Base-by-base conservation (phyloP, 2,329 filamentous ascomycete species). In the Pyricularia sp. region DNA sequence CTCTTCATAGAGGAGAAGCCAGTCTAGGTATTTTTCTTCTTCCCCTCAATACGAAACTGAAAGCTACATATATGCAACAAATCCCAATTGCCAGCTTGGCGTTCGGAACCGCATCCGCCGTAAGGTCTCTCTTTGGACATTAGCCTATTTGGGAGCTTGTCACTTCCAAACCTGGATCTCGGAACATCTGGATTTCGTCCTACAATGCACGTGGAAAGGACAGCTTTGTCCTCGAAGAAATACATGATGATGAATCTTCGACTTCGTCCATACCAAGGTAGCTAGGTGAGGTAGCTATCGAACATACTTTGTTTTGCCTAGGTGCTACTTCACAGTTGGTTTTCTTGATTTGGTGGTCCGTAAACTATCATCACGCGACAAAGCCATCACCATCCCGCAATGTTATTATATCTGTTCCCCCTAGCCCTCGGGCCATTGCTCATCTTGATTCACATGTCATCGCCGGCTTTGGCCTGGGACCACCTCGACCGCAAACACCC, bases 401-500 rank as follows among this genome's bases (percentile, higher is more conserved):
- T 67, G 66, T 31, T 55, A 9, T 36, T 25, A 5, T 2, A 6
- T 20, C 12, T 11, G 3, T 23, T 55, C 25, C 65, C 28, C 10
- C 31, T n/a, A 23, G 20, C 23, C 67, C 58, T 64, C 65, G n/a
- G n/a, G 31, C 28, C n/a, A 17, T 9, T 61, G 17, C 66, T 67
- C 28, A 14, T 61, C 59, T n/a, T 68, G 25, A 59, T 68, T 23
- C 59, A 36, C 30, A 12, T 33, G 6, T 6, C 59, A 23, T 20
- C 30, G 3, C 30, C 67, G 23, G 59, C 31, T 10, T 20, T 59
- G 14, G 67, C 67, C 28, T 68, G 67, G 67, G 59, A 68, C 59
- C 67, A 68, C 67, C 55, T 68, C 30, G 67, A 68, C 67, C 67
- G 67, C 31, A 42, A 59, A 11, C 67, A 63, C 25, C 67, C 67